Base-by-base conservation (phyloP, 495 filamentous ascomycete genomes). In the Podospora anserina region DNA sequence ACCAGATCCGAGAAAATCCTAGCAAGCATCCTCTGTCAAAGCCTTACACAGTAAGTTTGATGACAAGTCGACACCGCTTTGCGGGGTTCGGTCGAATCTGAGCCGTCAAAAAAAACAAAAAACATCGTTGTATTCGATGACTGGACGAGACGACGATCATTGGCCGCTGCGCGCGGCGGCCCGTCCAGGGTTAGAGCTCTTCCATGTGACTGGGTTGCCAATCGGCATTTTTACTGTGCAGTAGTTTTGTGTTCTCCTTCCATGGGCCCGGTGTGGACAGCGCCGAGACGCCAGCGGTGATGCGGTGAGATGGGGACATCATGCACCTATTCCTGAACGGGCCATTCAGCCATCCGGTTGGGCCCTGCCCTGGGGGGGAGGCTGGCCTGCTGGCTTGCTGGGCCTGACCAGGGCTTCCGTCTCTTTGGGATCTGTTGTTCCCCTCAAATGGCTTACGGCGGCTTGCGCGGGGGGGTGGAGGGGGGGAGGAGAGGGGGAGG, bases 171-270 rank as follows among this genome's bases (percentile, higher is more conserved):
- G 55, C 23, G 23, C 23, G 13, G 5, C 55, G n/a, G 55, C 55
- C 55, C 55, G 23, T 58, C 55, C 15, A 26, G 55, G 55, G 55
- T 58, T 26, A 58, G 20, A 20, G 55, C 55, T 58, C n/a, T 20
- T 58, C 55, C 23, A 63, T 39, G 61, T 63, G 61, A 39, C 61
- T 49, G 61, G 54, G 61, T 32, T 63, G 28, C 61, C 61, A 63
- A 63, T 63, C 61, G 32, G 61, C 61, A 44, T 15, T 63, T 63
- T 63, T 63, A 19, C 23, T 58, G n/a, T 58, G n/a, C 55, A 19
- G n/a, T 20, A 58, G 39, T 13, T 61, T 32, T 49, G 61, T 20
- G 34, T 32, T 39, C 28, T 20, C 61, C 30, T 61, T 18, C 61
- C 61, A 63, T 19, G 61, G 61, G 30, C 61, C 30, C 32, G 61